Percentiles rank a stretch among this genome's conserved stretches.
Evolutionary conservation across 345 rosid genomes (phyloP).

Genomic region (Syzygium jambos): DNA sequence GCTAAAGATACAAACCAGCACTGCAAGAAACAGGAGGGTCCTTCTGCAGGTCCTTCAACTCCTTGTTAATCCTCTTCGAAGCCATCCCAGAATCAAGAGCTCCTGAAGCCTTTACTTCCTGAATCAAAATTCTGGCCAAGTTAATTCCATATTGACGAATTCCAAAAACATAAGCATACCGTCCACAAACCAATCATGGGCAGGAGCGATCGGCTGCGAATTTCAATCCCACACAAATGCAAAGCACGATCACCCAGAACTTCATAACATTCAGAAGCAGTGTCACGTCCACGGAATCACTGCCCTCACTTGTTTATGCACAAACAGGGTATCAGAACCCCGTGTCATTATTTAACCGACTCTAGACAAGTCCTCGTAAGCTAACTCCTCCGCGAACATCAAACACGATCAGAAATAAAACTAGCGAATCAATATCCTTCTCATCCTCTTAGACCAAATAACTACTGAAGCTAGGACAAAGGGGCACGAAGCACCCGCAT

Average conservation of each 20-base stretch:
- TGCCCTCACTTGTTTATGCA: background rate
- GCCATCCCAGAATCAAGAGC: background rate
- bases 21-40: background rate
- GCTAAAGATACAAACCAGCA: background rate
- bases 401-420: background rate
- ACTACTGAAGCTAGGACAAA: no score
- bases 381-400: background rate
- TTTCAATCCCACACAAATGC: background rate
- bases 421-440: background rate
- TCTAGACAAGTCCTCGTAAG: background rate
- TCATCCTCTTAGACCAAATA: no score
- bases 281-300: background rate
- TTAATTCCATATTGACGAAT: background rate
- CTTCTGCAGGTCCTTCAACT: background rate
- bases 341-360: background rate
- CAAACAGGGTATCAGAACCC: background rate
- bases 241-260: background rate
- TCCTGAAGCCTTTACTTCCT: background rate
- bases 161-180: background rate
- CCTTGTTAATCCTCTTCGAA: background rate
- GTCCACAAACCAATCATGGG: background rate
- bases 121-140: background rate
- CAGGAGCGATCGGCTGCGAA: background rate
- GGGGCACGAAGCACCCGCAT: background rate
- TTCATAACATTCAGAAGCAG: background rate